Conservation (phyloP, 305 asterid species). For the Andrographis paniculata region DNA sequence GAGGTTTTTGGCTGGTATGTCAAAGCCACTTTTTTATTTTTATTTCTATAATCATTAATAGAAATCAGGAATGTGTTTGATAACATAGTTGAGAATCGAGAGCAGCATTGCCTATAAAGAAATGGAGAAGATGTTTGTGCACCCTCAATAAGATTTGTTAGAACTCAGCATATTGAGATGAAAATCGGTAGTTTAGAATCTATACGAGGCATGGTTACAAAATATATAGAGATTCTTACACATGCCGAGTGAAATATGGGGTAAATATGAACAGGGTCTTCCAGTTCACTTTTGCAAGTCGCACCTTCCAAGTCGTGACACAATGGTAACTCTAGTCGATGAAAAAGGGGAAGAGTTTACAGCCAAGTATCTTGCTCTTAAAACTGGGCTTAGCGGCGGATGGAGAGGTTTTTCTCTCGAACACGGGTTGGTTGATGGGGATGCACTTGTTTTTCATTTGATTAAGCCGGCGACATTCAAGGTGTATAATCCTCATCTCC, state of each 20-base stretch:
- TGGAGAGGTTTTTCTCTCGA: constrained; percentile 76
- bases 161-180: no score
- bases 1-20: constrained; percentile 92
- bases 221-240: no score
- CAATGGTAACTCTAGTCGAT: constrained; percentile 34
- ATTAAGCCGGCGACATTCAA: constrained; percentile 42
- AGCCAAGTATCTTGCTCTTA: constrained; percentile 48
- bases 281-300: constrained; percentile 57
- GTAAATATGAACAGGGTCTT: constrained; percentile 43
- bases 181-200: no score
- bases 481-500: constrained; percentile 20
- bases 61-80: no score
- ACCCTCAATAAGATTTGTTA: no score
- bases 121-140: no score
- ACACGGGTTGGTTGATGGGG: constrained; percentile 73
- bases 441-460: constrained; percentile 59
- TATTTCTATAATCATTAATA: background rate
- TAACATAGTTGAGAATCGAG: no score
- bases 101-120: no score
- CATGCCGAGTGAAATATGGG: background rate
- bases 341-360: constrained; percentile 39
- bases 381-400: constrained; percentile 71
- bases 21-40: background rate
- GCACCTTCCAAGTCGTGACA: constrained; percentile 48
- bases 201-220: no score